Evolutionary conservation across 139 green algal genomes (phyloP).

Genomic region (Asterochloris sp.): DNA sequence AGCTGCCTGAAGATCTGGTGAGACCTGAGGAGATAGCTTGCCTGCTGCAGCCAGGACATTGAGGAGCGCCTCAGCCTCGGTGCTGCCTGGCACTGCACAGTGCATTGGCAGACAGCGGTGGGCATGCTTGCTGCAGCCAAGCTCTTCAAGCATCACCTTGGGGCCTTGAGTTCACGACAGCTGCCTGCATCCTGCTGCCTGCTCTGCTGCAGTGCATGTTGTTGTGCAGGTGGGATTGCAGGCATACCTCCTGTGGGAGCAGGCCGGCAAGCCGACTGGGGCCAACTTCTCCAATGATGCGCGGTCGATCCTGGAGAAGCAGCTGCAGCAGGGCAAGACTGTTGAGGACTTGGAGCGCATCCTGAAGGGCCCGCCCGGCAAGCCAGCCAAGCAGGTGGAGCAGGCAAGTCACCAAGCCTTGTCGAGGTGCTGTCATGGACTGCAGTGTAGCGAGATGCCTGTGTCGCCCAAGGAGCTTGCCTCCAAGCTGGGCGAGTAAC

Average conservation of each 20-base stretch:
- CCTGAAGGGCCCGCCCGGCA: slow-evolving; percentile 20
- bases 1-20: slow-evolving; percentile 26
- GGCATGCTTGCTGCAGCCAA: background rate
- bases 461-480: too few relatives aligned
- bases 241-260: slow-evolving; percentile 86
- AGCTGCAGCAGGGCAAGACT: slow-evolving; percentile 42
- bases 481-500: too few relatives aligned
- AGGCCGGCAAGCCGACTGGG: slow-evolving; percentile 72
- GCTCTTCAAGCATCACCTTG: background rate
- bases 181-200: background rate
- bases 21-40: background rate
- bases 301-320: slow-evolving; percentile 43
- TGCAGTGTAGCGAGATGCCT: too few relatives aligned
- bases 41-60: background rate
- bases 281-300: slow-evolving; percentile 63
- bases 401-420: slow-evolving; percentile 3
- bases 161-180: background rate
- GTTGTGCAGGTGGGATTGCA: slow-evolving; percentile 51
- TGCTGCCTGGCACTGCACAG: too few relatives aligned
- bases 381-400: background rate
- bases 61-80: background rate
- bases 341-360: slow-evolving; percentile 41
- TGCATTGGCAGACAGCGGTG: background rate
- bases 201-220: background rate
- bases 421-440: background rate